A percentile compares a stretch with the other conserved stretches of the same genome.
phyloP scores from a whole-genome alignment of 805 yeast genomes.

The Hanseniaspora taiwanica region DNA sequence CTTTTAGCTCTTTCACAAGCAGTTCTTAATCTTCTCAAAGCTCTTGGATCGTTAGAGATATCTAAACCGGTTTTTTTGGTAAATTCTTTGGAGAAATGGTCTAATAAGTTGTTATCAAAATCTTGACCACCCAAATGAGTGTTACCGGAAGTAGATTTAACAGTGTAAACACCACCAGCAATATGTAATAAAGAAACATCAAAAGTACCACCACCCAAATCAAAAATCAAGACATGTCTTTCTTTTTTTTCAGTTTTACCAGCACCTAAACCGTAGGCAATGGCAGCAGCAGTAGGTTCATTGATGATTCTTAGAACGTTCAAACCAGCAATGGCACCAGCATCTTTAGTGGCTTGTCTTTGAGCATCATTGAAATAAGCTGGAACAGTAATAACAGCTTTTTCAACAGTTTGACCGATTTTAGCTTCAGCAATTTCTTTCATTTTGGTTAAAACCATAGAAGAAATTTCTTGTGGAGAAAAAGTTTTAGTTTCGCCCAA shows the following conservation, averaged over 20 bases:
- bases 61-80: conserved; percentile 90
- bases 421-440: conserved; percentile 69
- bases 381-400: conserved; percentile 70
- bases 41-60: conserved; percentile 83
- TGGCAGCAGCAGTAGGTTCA: conserved; percentile 94
- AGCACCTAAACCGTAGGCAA: conserved; percentile 97
- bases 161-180: conserved; percentile 94
- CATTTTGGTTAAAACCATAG: conserved; percentile 73
- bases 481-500: conserved; percentile 55
- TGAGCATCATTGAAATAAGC: conserved; percentile 72
- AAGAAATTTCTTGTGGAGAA: conserved; percentile 65
- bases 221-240: conserved; percentile 84
- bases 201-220: conserved; percentile 98
- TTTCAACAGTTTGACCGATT: conserved; percentile 57
- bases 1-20: conserved; percentile 99
- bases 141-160: conserved; percentile 98
- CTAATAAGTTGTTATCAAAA: conserved; percentile 91
- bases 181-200: conserved; percentile 89
- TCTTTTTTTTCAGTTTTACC: conserved; percentile 60
- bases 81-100: conserved; percentile 88
- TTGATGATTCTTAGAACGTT: conserved; percentile 65
- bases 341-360: conserved; percentile 74
- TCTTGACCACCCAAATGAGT: conserved; percentile 99
- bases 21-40: conserved; percentile 95
- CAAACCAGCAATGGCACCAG: conserved; percentile 70